A percentile compares a stretch with the other conserved stretches of the same genome.
Conservation (phyloP, 179 eudicot genomes). For the Patellifolia procumbens region DNA sequence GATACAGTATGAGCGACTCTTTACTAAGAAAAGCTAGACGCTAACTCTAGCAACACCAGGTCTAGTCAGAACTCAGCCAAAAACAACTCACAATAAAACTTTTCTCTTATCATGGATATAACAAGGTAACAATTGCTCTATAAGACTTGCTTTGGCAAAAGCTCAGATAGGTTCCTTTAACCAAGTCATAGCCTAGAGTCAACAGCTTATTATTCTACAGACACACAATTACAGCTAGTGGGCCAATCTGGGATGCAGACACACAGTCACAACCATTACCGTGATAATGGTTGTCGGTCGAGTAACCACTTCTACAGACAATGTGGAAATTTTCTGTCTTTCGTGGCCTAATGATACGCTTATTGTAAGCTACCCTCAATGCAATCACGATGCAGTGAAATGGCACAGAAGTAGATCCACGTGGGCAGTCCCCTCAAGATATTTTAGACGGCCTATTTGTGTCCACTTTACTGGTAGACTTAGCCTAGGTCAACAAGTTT, state of each 20-base stretch:
- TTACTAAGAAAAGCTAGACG: background rate
- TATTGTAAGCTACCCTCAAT: background rate
- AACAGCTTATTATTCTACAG: background rate
- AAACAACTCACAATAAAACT: background rate
- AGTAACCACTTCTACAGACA: background rate
- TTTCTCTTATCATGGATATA: background rate
- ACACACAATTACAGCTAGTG: background rate
- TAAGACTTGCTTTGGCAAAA: background rate
- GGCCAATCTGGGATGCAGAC: too few relatives aligned
- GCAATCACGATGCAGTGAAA: background rate
- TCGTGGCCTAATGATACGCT: background rate
- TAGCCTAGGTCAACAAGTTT: background rate
- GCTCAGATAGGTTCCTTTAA: background rate
- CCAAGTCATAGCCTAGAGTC: background rate
- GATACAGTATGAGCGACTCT: background rate
- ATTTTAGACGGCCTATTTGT: background rate
- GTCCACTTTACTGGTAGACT: too few relatives aligned
- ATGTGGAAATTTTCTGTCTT: background rate
- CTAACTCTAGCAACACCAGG: background rate
- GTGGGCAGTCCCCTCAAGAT: background rate
- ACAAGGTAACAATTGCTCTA: background rate
- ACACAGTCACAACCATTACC: too few relatives aligned
- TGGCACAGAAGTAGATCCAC: background rate
- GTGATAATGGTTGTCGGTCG: too few relatives aligned
- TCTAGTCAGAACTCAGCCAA: background rate